Percentiles rank a stretch among this genome's conserved stretches.
These are phyloP conservation scores for Lophium mytilinum DNA, from an alignment of 495 filamentous ascomycete genomes.

Conservation along the genomic window DNA sequence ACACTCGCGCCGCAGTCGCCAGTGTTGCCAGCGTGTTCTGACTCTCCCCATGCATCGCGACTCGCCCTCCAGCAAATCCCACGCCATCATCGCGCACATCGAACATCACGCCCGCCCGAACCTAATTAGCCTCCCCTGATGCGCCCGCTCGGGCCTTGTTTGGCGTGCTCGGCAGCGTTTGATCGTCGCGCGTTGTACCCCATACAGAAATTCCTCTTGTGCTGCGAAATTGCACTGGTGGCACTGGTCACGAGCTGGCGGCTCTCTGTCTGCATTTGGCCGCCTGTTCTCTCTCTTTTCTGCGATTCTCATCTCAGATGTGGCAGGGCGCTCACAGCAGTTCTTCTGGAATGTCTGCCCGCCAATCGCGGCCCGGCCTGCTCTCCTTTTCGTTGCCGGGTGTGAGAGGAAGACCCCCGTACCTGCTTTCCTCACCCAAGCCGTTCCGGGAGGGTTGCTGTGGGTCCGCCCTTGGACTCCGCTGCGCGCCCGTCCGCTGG, in stretches of 20 bases:
- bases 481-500: not conserved
- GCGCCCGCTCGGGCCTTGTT: constrained; percentile 1
- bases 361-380: not conserved
- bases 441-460: not conserved
- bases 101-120: constrained; percentile 16
- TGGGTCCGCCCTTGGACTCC: constrained; percentile 1
- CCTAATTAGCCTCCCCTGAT: constrained; percentile 21
- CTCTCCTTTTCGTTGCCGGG: not conserved
- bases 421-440: not conserved
- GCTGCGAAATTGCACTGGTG: constrained; percentile 15
- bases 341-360: not conserved
- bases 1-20: too few relatives aligned
- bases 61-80: not conserved
- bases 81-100: constrained; percentile 2
- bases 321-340: not conserved
- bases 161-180: constrained; percentile 20
- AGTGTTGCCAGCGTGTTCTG: not conserved
- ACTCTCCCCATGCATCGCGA: not conserved
- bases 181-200: constrained; percentile 20
- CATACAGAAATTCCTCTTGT: constrained; percentile 3
- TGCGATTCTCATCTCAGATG: constrained; percentile 7
- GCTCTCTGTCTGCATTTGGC: too few relatives aligned
- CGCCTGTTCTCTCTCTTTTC: not conserved
- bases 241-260: constrained; percentile 17
- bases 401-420: not conserved